phyloP scores from a whole-genome alignment of 129 eudicot species.

The Rutidosis leptorrhynchoides region DNA sequence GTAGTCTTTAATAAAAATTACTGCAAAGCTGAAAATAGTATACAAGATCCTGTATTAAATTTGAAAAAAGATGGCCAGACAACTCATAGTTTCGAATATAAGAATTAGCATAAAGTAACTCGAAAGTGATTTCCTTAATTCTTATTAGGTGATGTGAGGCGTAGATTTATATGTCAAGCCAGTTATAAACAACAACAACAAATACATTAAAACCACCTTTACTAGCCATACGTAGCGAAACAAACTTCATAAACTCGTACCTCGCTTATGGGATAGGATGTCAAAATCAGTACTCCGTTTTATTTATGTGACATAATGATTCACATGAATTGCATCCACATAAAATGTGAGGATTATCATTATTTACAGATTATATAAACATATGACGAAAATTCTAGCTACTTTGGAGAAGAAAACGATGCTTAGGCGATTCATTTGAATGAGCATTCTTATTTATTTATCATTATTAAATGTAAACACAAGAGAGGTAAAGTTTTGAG shows the following conservation, averaged over 20 bases:
- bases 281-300: constrained; percentile 1
- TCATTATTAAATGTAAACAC: too few relatives aligned
- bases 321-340: constrained; percentile 1
- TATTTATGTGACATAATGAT: constrained; percentile 11
- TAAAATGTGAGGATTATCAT: neutral
- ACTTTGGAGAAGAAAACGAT: neutral
- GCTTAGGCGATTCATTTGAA: constrained; percentile 9
- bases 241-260: neutral
- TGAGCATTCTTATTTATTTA: neutral
- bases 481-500: neutral
- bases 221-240: constrained; percentile 9
- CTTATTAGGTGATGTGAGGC: neutral
- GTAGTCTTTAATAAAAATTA: constrained; percentile 17
- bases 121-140: neutral
- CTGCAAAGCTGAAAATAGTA: constrained; percentile 18
- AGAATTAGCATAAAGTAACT: neutral
- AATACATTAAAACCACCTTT: neutral
- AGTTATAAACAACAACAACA: neutral
- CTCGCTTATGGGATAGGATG: neutral
- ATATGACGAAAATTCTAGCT: neutral
- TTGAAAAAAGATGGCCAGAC: neutral
- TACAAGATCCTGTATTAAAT: neutral
- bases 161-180: neutral
- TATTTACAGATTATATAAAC: neutral
- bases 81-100: neutral